Evolutionary conservation across 345 rosid species (phyloP), one percentile per base, ranked within the genome.

Genomic region (Murraya paniculata): DNA sequence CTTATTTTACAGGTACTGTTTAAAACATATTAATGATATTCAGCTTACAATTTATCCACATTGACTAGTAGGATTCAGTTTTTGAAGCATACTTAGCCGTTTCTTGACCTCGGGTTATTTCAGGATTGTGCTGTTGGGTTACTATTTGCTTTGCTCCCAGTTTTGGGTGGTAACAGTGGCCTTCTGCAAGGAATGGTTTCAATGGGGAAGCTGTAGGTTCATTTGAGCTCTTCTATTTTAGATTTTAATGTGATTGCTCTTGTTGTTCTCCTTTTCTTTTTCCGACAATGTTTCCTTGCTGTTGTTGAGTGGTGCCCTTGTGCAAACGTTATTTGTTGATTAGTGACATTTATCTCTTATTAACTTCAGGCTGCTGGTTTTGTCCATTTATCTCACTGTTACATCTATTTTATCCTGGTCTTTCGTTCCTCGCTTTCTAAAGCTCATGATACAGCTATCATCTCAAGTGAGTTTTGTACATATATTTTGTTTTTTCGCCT

Each of bases 121-220:
- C 87, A 94, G 98, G 98, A 94, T 86, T 96, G 99, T 86, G 93
- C 94, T 78, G 95, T 96, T 77, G 99, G 98, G 78, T 90, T 96
- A 84, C 79, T 94, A 36, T 97, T 93, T 58, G 99, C 99, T 71
- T 81, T 97, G 88, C 97, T 97, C 70, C 99, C 98, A 58, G 95
- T 94, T 83, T 84, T 97, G 90, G 97, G 99, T 74, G 99, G 99
- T 71, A 91, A 86, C 82, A 93, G 97, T 77, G 98, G 99, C 71
- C 75, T 88, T 64, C 80, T 91, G 62, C 92, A 89, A 56, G 99
- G 99, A 83, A 86, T 97, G 86, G 79, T 89, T 77, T 90, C 97
- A 57, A 97, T 94, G 94, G 99, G 98, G 80, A 97, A 94, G 83
- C 79, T 94, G 99, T 97, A 79, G 84, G 98, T 90, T 74, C 50